Percentiles rank a stretch among this genome's conserved stretches.
These are phyloP conservation scores for Dioscorea zingiberensis DNA, from an alignment of 106 monocot species.

Conservation along the genomic window DNA sequence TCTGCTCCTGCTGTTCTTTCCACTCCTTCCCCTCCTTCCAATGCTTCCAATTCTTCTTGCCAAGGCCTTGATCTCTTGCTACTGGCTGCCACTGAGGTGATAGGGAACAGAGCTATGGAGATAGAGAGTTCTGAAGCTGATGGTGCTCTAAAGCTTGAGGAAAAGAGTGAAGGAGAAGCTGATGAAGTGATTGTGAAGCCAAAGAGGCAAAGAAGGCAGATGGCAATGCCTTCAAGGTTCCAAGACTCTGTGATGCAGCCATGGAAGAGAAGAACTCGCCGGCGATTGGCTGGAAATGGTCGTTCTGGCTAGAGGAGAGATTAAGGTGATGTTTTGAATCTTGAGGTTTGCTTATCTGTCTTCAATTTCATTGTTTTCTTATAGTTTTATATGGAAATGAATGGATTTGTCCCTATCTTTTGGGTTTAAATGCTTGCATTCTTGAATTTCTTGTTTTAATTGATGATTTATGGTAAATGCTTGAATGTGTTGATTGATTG, in stretches of 20 bases:
- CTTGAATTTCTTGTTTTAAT: too few relatives aligned
- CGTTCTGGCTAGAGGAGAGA: too few relatives aligned
- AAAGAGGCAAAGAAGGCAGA: constrained; percentile 18
- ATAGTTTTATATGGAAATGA: too few relatives aligned
- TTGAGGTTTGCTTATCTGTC: too few relatives aligned
- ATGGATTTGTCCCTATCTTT: too few relatives aligned
- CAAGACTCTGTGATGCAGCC: constrained; percentile 56
- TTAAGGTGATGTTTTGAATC: too few relatives aligned
- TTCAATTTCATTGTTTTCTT: too few relatives aligned
- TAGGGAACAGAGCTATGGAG: too few relatives aligned
- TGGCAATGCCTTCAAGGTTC: constrained; percentile 33
- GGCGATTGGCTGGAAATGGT: neutral
- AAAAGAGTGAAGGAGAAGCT: neutral
- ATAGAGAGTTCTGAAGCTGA: neutral
- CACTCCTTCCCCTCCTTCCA: neutral
- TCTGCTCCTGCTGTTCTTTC: neutral
- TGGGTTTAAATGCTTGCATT: too few relatives aligned
- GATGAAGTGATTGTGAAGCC: constrained; percentile 1
- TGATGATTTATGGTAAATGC: too few relatives aligned
- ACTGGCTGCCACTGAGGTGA: neutral
- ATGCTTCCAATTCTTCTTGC: neutral
- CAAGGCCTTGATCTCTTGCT: neutral
- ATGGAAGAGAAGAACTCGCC: constrained; percentile 30
- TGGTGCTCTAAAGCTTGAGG: neutral
- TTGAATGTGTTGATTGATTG: too few relatives aligned